Evolutionary conservation across 495 filamentous ascomycete species (phyloP).

Genomic region (Penicillium cinerascens): DNA sequence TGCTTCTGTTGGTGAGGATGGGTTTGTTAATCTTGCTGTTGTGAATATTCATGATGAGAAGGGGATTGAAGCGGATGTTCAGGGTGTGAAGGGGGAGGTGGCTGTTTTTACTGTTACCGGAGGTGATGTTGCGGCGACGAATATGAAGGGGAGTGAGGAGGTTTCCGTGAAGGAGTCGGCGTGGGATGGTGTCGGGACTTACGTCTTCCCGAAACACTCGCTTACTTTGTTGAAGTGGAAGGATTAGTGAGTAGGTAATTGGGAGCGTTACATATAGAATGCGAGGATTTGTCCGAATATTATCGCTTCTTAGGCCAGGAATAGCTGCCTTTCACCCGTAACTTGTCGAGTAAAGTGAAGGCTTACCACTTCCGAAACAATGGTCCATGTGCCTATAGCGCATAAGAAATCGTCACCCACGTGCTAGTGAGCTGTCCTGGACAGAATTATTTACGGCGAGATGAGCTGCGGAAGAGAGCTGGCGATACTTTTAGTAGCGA

Average conservation of each 20-base stretch:
- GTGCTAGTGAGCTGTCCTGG: too few relatives aligned
- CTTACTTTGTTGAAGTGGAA: constrained; percentile 67
- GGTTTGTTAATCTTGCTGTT: constrained; percentile 60
- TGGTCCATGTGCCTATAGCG: too few relatives aligned
- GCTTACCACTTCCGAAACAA: too few relatives aligned
- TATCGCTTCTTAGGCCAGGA: too few relatives aligned
- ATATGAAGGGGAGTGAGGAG: constrained; percentile 57
- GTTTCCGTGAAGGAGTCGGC: constrained; percentile 56
- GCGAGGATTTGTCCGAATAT: background rate
- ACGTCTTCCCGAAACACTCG: constrained; percentile 61
- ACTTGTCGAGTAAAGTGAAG: too few relatives aligned
- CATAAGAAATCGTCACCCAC: too few relatives aligned
- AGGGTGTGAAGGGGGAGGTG: constrained; percentile 47
- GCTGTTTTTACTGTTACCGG: constrained; percentile 60
- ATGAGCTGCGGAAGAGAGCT: too few relatives aligned
- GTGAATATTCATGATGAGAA: constrained; percentile 63
- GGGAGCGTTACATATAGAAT: background rate
- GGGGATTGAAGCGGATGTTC: constrained; percentile 53
- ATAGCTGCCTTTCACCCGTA: too few relatives aligned
- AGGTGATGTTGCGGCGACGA: constrained; percentile 49
- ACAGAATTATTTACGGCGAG: too few relatives aligned
- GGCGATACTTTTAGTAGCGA: too few relatives aligned
- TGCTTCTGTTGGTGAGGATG: constrained; percentile 59
- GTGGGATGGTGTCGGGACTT: constrained; percentile 58
- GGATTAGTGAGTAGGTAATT: constrained; percentile 24